phyloP scores from a whole-genome alignment of 352 stramenopile species.

The Achlya hypogyna region DNA sequence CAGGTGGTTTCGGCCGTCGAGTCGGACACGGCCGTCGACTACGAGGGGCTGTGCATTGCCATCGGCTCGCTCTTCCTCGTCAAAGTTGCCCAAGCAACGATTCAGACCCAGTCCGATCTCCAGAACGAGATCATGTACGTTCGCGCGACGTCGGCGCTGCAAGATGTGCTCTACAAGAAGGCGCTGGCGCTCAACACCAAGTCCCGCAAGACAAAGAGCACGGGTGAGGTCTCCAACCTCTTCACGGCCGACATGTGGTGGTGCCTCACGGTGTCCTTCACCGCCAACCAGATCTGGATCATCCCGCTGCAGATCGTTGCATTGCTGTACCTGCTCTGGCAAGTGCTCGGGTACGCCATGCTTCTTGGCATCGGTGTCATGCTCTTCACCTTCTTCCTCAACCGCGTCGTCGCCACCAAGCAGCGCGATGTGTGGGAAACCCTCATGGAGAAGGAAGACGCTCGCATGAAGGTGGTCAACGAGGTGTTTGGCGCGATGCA shows the following conservation, averaged over 20 bases:
- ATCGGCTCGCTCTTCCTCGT: no score
- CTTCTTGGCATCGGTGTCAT: slow-evolving; percentile 36
- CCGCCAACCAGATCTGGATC: slow-evolving; percentile 37
- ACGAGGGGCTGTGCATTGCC: not conserved
- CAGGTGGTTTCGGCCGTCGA: slow-evolving; percentile 33
- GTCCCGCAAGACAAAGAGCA: not conserved
- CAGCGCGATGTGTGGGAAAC: slow-evolving; percentile 40
- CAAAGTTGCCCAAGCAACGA: no score
- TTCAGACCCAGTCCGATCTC: no score
- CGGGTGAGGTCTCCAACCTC: slow-evolving; percentile 32
- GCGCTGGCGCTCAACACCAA: not conserved
- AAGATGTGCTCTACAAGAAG: slow-evolving; percentile 29
- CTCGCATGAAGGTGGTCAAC: slow-evolving; percentile 81
- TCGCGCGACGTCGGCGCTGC: slow-evolving; percentile 23
- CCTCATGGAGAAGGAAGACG: slow-evolving; percentile 80
- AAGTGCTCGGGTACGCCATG: slow-evolving; percentile 23
- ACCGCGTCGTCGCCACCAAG: slow-evolving; percentile 37
- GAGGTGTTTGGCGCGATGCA: slow-evolving; percentile 88
- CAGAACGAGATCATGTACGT: slow-evolving; percentile 24
- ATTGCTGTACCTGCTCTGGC: slow-evolving; percentile 32
- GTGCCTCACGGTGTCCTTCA: slow-evolving; percentile 25
- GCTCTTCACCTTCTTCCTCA: slow-evolving; percentile 25
- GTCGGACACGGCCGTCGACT: slow-evolving; percentile 18
- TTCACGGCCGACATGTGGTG: slow-evolving; percentile 28
- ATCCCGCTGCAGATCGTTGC: slow-evolving; percentile 30